Evolutionary conservation across 148 eudicot genomes (phyloP).

Genomic region (Nyssa sinensis): DNA sequence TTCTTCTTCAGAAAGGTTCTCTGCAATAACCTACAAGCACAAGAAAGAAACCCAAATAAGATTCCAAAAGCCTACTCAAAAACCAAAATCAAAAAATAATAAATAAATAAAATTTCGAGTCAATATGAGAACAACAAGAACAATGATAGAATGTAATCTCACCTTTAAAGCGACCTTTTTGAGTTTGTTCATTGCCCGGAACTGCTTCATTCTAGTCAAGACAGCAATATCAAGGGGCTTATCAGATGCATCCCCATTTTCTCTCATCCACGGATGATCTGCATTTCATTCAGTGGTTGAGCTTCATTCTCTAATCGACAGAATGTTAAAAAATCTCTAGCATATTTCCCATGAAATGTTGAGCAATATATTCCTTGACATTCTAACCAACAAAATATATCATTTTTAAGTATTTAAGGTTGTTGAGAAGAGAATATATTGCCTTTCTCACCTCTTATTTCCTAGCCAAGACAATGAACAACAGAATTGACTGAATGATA

Average conservation of each 20-base stretch:
- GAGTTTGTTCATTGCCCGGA: conserved; percentile 98
- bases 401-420: neutral
- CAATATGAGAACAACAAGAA: neutral
- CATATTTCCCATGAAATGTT: neutral
- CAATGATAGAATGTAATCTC: conserved; percentile 13
- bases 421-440: neutral
- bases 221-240: conserved; percentile 97
- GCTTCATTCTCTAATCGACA: conserved; percentile 5
- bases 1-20: conserved; percentile 96
- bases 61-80: neutral
- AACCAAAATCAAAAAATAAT: neutral
- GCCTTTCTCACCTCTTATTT: neutral
- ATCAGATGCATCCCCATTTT: conserved; percentile 97
- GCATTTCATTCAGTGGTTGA: conserved; percentile 26
- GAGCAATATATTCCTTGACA: neutral
- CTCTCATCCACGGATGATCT: conserved; percentile 99
- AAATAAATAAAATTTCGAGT: neutral
- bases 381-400: neutral
- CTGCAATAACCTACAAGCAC: conserved; percentile 79
- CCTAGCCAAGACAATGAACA: neutral
- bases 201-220: conserved; percentile 92
- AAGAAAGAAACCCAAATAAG: conserved; percentile 14
- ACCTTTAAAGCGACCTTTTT: conserved; percentile 97
- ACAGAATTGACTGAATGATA: no score
- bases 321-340: neutral